Conservation (phyloP, 2,329 filamentous ascomycete species). For the Monosporascus sp. region DNA sequence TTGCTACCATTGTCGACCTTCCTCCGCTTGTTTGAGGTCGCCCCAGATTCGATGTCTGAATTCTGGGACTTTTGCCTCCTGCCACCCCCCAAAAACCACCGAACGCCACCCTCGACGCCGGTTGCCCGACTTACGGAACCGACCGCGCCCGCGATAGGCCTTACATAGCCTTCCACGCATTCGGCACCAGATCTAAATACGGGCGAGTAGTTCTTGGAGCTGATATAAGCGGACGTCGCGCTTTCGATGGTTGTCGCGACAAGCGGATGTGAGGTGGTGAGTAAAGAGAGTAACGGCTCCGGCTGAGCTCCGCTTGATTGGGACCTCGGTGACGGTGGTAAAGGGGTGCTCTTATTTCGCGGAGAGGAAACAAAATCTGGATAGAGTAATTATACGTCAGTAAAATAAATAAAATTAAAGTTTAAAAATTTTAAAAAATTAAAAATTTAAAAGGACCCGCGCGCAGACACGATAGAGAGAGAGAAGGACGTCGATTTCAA, state of each 20-base stretch:
- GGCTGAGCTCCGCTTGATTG: constrained; percentile 44
- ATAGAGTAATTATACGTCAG: neutral
- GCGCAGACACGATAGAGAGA: neutral
- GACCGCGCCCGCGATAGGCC: constrained; percentile 80
- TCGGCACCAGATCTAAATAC: constrained; percentile 85
- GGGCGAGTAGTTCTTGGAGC: constrained; percentile 85
- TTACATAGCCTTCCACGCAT: constrained; percentile 83
- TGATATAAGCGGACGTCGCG: constrained; percentile 78
- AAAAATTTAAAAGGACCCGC: too few species aligned
- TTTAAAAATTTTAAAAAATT: too few species aligned
- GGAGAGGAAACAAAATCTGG: constrained; percentile 64
- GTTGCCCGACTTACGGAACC: constrained; percentile 78
- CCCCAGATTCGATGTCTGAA: constrained; percentile 41
- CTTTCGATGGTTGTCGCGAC: constrained; percentile 80
- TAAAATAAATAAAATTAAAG: too few species aligned
- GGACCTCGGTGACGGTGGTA: constrained; percentile 33
- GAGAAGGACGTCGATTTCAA: neutral
- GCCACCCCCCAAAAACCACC: constrained; percentile 69
- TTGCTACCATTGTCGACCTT: constrained; percentile 39
- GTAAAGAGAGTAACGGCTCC: constrained; percentile 78
- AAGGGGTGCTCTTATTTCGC: constrained; percentile 37
- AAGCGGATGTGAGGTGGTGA: constrained; percentile 83
- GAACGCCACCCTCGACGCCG: constrained; percentile 79
- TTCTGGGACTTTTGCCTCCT: constrained; percentile 44
- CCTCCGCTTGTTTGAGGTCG: constrained; percentile 51